Percentiles rank a stretch among this genome's conserved stretches.
These are phyloP conservation scores for Beauveria pseudobassiana DNA, from an alignment of 2,329 filamentous ascomycete species.

Conservation along the genomic window DNA sequence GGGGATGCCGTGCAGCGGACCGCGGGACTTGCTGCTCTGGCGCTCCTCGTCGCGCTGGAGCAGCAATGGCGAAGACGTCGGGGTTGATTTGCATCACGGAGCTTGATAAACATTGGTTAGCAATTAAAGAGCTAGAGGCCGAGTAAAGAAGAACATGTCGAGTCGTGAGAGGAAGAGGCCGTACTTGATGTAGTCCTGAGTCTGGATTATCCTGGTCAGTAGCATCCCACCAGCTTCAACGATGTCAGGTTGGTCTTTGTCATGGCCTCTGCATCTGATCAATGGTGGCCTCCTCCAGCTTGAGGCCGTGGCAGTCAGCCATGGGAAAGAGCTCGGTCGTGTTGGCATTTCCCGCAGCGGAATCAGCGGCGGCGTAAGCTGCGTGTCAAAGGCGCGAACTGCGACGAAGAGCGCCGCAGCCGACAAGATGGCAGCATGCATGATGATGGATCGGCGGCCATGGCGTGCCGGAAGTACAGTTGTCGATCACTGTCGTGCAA, in stretches of 20 bases:
- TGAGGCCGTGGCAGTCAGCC: constrained; percentile 50
- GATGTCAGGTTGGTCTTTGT: constrained; percentile 45
- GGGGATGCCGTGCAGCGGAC: constrained; percentile 67
- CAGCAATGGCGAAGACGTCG: constrained; percentile 56
- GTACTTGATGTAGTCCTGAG: constrained; percentile 57
- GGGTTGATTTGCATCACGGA: constrained; percentile 61
- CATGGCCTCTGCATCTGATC: constrained; percentile 58
- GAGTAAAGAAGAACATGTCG: too few species aligned
- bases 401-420: constrained; percentile 5
- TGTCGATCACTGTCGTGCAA: background rate
- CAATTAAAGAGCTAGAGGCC: background rate
- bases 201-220: constrained; percentile 54
- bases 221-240: constrained; percentile 53
- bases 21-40: constrained; percentile 44
- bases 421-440: constrained; percentile 5
- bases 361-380: constrained; percentile 23
- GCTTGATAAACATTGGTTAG: constrained; percentile 22
- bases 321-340: constrained; percentile 49
- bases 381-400: background rate
- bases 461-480: too few species aligned
- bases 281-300: constrained; percentile 62
- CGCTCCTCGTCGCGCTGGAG: constrained; percentile 53
- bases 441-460: background rate
- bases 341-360: constrained; percentile 30
- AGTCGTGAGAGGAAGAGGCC: constrained; percentile 5